A percentile compares a stretch with the other conserved stretches of the same genome.
phyloP scores from a whole-genome alignment of 805 yeast genomes.

The Spencermartinsiella europaea region DNA sequence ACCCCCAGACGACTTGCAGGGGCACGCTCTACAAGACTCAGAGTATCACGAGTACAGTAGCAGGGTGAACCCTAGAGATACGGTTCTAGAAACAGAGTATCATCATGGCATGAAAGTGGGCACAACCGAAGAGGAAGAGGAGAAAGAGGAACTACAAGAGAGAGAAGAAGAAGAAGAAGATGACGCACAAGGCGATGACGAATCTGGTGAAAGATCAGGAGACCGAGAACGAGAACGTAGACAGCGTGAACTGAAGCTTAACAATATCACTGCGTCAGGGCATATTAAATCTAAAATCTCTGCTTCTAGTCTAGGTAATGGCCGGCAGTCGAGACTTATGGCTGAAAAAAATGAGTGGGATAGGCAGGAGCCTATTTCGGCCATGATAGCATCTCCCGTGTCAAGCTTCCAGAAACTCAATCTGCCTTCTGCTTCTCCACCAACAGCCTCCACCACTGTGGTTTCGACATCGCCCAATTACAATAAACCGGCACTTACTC shows the following conservation, averaged over 20 bases:
- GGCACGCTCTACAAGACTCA: neutral
- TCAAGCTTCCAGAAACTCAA: neutral
- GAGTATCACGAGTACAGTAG: no score
- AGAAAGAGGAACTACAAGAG: neutral
- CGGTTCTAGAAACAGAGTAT: no score
- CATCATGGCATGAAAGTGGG: no score
- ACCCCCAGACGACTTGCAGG: neutral
- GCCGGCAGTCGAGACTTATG: neutral
- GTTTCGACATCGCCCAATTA: neutral
- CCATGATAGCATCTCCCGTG: constrained; percentile 2
- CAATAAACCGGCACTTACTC: constrained; percentile 8
- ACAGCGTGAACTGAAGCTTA: no score
- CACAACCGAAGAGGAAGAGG: neutral
- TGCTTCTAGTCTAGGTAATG: neutral
- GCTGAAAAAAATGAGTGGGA: constrained; percentile 2
- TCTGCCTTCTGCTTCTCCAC: neutral
- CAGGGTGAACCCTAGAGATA: no score
- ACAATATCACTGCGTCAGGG: neutral
- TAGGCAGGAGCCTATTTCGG: constrained; percentile 7
- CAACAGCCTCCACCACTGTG: neutral
- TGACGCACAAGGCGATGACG: neutral
- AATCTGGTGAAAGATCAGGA: neutral
- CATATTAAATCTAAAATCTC: neutral
- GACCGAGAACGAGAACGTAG: no score
- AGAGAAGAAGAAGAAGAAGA: neutral